Base-by-base conservation (phyloP, 768 basidiomycete species). In the Cystoderma amianthinum region DNA sequence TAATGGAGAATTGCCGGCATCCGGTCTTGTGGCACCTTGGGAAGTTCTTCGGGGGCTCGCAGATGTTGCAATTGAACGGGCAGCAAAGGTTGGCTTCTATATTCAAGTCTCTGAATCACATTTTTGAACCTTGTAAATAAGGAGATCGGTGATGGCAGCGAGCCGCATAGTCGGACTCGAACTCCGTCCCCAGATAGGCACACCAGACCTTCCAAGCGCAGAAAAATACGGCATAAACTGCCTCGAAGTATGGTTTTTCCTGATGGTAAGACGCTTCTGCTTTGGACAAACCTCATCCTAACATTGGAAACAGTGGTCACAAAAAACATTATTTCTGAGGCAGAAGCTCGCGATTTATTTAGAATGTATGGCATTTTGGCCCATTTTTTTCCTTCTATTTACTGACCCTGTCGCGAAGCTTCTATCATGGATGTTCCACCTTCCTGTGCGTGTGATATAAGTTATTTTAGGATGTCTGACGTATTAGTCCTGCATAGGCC, bases 371-470 rank as follows among this genome's bases (percentile, higher is more conserved):
- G 65, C 22, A 41, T 44, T 41, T 21, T 50, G 20, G 17, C 24
- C 36, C 36, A 16, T 23, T 37, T 43, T 40, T 21, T 25, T 44
- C 36, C 36, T 33, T 23, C 16, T 34, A 23, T 50, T 44, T 32
- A 45, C 39, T 48, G 32, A 46, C 36, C 33, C 45, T 46, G 38
- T 45, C 38, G 10, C 7, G 18, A 47, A 95, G 92, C 58, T 95
- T 88, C 60, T 96, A 87, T 59, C 76, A 80, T 35, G 93, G 93
- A n/a, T 95, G 92, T 56, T 91, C 88, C n/a, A 63, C 62, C 32
- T 56, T 57, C 41, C 38, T 58, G 53, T 56, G 36, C 28, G 54
- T 51, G 24, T 28, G 19, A 9, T 16, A 1, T 16, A 15, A n/a
- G n/a, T n/a, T 36, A 15, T 33, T 19, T 25, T 13, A 18, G 85